Evolutionary conservation across 768 basidiomycete genomes (phyloP).

Genomic region (Mycena maculata): DNA sequence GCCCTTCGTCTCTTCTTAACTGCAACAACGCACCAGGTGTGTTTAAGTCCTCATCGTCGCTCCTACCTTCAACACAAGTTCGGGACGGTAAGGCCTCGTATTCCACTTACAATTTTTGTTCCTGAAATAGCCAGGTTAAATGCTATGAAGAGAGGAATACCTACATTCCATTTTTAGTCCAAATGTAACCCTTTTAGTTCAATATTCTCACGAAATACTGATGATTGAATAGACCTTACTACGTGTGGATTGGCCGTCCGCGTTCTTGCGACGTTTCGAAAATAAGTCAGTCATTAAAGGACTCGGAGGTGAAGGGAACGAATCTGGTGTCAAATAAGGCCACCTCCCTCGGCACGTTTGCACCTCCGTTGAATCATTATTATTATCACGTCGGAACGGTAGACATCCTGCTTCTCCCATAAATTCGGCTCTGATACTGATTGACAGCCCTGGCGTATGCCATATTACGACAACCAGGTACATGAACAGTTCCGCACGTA

Average conservation of each 20-base stretch:
- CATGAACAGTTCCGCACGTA: constrained; percentile 49
- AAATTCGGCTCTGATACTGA: not conserved
- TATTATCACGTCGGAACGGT: not conserved
- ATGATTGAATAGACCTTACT: not conserved
- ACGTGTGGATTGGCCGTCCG: not conserved
- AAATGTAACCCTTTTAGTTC: not conserved
- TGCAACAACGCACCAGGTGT: not conserved
- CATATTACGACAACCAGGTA: not conserved
- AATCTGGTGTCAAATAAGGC: not conserved
- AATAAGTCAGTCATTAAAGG: not conserved
- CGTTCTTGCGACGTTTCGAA: not conserved
- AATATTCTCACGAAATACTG: not conserved
- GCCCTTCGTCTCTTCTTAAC: not conserved
- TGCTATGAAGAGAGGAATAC: not conserved
- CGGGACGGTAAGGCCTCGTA: not conserved
- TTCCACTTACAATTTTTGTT: not conserved
- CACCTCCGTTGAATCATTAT: not conserved
- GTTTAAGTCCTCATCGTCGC: not conserved
- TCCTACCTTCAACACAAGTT: constrained; percentile 7
- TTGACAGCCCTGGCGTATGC: constrained; percentile 9
- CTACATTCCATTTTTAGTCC: not conserved
- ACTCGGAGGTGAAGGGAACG: not conserved
- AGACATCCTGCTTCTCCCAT: not conserved
- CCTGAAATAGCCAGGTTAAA: not conserved
- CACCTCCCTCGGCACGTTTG: not conserved